Base-by-base conservation (phyloP, 2,329 filamentous ascomycete genomes). In the Penicillium digitatum region DNA sequence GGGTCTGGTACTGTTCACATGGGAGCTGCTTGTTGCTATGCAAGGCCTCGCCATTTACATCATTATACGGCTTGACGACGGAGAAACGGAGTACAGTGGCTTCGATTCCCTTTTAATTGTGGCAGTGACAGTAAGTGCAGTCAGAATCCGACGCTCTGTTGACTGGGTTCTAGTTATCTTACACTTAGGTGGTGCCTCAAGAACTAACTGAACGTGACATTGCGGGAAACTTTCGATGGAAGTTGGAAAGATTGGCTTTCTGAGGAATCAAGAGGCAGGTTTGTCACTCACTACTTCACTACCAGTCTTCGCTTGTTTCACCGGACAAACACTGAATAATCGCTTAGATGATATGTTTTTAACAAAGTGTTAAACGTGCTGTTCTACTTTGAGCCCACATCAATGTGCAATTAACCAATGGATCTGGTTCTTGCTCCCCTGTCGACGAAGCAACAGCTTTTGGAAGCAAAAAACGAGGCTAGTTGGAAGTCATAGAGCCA, bases 141-240 rank as follows among this genome's bases (percentile, higher is more conserved):
- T 0, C 31, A 32, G 0, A 1, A 32, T 3, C 14, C 8, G 0
- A 8, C 2, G 14, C 2, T 32, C 31, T 32, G 3, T 16, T 32
- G 31, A 32, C 14, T 5, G 14, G 6, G 6, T 32, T 8, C 31
- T 32, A 8, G 16, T 32, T 0, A 16, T 16, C 14, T 16, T 7
- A 16, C 8, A 16, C 7, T 7, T 32, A 32, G 31, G 31, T 32
- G 6, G 31, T 32, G 12, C 12, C 31, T 32, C 31, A 32, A 32
- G 16, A 32, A 7, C 31, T 34, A 16, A 34, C 31, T 16, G 14
- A 34, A 34, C 16, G 14, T 16, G 31, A 34, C 6, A 34, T 34
- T 16, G 31, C 14, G 31, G 31, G 14, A 34, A 34, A 34, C 12
- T 34, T 34, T 34, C 31, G 31, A 34, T 14, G 31, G 31, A 34